Conservation (phyloP, 139 green algal species). For the Deuterostichococcus epilithicus region DNA sequence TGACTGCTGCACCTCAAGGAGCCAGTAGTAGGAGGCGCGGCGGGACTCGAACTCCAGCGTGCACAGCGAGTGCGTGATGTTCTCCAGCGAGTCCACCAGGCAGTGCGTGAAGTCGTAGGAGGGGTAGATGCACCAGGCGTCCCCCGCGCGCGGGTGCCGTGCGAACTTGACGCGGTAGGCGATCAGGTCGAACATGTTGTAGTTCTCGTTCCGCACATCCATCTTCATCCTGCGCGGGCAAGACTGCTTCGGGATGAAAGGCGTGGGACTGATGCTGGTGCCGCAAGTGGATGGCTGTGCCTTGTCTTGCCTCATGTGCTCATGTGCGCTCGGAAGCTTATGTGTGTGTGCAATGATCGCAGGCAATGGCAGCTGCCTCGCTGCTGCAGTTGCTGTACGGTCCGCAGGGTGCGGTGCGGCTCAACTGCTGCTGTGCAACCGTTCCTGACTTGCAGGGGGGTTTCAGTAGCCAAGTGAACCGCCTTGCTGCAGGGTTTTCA, state of each 20-base stretch:
- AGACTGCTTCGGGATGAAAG: background rate
- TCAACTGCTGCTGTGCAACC: too few species aligned
- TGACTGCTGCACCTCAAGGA: conserved; percentile 55
- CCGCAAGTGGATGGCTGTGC: too few species aligned
- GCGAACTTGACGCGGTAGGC: conserved; percentile 96
- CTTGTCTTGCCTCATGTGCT: too few species aligned
- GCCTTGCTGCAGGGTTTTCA: too few species aligned
- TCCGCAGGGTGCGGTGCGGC: too few species aligned
- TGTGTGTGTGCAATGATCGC: too few species aligned
- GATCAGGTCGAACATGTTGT: conserved; percentile 97
- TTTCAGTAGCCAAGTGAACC: too few species aligned
- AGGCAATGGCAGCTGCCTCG: too few species aligned
- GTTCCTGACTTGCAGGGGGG: too few species aligned
- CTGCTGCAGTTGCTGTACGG: too few species aligned
- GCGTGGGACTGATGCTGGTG: too few species aligned
- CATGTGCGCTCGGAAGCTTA: too few species aligned
- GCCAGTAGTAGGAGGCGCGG: conserved; percentile 98
- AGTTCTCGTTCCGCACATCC: conserved; percentile 91
- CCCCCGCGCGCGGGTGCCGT: conserved; percentile 80
- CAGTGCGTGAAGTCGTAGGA: conserved; percentile 99
- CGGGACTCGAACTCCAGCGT: conserved; percentile 97
- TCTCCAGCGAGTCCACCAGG: conserved; percentile 94
- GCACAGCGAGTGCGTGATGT: conserved; percentile 99
- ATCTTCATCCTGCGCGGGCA: conserved; percentile 50
- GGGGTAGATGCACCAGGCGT: conserved; percentile 96